Base-by-base conservation (phyloP, 345 rosid genomes). In the Durio zibethinus region DNA sequence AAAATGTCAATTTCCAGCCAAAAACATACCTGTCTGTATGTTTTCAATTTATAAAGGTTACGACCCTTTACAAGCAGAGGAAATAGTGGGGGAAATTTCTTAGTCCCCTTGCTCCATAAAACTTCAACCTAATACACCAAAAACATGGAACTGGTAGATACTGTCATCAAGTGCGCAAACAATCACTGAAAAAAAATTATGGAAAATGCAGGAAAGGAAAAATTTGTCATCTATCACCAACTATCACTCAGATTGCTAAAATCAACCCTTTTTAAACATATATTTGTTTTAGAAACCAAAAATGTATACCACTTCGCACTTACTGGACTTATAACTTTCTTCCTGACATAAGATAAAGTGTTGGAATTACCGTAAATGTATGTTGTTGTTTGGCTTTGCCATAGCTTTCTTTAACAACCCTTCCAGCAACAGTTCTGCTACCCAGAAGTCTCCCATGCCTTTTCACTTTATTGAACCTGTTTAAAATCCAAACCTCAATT, bases 381-480 rank as follows among this genome's bases (percentile, higher is more conserved):
- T 91, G 97, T 54, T 90, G 97, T 27, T 91, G 94, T 84, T 87
- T 88, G 79, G 89, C 89, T 23, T 90, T 84, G 65, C 94, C 94
- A 66, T 90, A 90, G 84, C 92, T 91, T 83, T 89, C 93, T 74
- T 87, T 87, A 25, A 88, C 84, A 72, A 91, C 87, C 79, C 84
- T 80, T 66, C 95, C 92, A 16, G 89, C 90, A n/a, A 89, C 78
- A 64, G 84, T 87, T 86, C 93, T 88, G 77, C 43, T 84, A 65
- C 91, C 93, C 36, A 83, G 42, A 73, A 74, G 7, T 62, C 79
- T 81, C 67, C 88, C 91, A 65, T 79, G 81, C 76, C 72, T 84
- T 45, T 75, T 85, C 79, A 80, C 81, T 81, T 84, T 85, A 21
- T 81, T 74, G 70, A 76, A 87, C 74, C 94, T 90, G 82, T 60